Evolutionary conservation across 73 alveolate species (phyloP), one percentile per base, ranked within the genome.

Genomic region (Urostyla sp.): DNA sequence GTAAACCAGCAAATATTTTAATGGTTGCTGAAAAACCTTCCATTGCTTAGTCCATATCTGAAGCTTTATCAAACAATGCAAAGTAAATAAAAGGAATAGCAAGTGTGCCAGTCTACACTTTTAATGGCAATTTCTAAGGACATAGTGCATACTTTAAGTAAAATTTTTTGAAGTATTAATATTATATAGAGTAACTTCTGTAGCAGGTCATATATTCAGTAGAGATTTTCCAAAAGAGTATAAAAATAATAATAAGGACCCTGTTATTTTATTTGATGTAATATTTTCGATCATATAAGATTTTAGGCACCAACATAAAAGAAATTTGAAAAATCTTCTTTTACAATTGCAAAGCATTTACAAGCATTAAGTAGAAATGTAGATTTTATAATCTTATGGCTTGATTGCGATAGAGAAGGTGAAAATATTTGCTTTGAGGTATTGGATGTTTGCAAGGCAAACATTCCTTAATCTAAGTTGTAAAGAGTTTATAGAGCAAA

Each of bases 361-460:
- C 82, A 87, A 72, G 88, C 79, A 49, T 66, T 57, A 40, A 85
- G 80, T 0, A 61, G 51, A 18, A 85, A 77, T 51, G 73, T 86
- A 16, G 97, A 92, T 72, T 94, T 89, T 53, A 53, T 98, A 80
- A 95, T 98, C 35, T 95, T 98, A 46, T 98, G 99, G 99, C 92
- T 98, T 16, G 99, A 98, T 87, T 97, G 99, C 60, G 99, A 98
- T 87, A 96, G 99, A 55, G 99, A 98, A 80, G 99, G 99, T 26
- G 99, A 98, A 90, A 98, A 98, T 78, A 98, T 98, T 13, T 98
- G 99, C 93, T 98, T 91, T 88, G 99, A 98, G 85, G 99, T 97
- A 32, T 84, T 90, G 40, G 92, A 92, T 57, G 87, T 84, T 24
- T 78, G 96, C 85, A 58, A 50, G 21, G 45, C 48, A 74, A 73